phyloP scores from a whole-genome alignment of 306 rosid species.

The Cicer arietinum region DNA sequence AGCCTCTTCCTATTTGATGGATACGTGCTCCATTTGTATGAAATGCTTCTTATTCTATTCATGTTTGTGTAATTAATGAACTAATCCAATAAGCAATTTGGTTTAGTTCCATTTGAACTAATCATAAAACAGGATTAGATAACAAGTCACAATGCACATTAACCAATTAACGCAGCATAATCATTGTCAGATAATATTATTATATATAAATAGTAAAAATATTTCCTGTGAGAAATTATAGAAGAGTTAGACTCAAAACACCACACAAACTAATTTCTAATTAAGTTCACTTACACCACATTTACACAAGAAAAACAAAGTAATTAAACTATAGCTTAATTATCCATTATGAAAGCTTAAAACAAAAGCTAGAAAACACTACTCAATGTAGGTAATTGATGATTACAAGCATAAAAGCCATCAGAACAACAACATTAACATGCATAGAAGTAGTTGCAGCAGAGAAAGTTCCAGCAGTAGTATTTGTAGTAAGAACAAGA shows the following conservation, averaged over 20 bases:
- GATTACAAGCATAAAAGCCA: constrained; percentile 29
- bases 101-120: too few species aligned
- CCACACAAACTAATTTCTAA: constrained; percentile 13
- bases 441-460: constrained; percentile 47
- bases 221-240: not conserved
- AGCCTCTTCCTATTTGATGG: too few species aligned
- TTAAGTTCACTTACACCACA: constrained; percentile 6
- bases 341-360: not conserved
- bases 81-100: too few species aligned
- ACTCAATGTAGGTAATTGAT: not conserved
- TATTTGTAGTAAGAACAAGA: constrained; percentile 63
- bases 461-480: constrained; percentile 59
- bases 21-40: too few species aligned
- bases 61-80: too few species aligned
- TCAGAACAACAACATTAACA: not conserved
- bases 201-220: too few species aligned
- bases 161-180: too few species aligned
- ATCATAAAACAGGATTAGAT: too few species aligned
- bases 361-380: not conserved
- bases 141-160: too few species aligned
- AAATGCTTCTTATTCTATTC: too few species aligned
- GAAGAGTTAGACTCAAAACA: constrained; percentile 5
- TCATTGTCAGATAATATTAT: too few species aligned
- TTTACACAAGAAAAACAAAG: constrained; percentile 1
- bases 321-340: not conserved